Evolutionary conservation across 1,284 basidiomycete genomes (phyloP), one percentile per base, ranked within the genome.

Genomic region (Microbotryum intermedium): DNA sequence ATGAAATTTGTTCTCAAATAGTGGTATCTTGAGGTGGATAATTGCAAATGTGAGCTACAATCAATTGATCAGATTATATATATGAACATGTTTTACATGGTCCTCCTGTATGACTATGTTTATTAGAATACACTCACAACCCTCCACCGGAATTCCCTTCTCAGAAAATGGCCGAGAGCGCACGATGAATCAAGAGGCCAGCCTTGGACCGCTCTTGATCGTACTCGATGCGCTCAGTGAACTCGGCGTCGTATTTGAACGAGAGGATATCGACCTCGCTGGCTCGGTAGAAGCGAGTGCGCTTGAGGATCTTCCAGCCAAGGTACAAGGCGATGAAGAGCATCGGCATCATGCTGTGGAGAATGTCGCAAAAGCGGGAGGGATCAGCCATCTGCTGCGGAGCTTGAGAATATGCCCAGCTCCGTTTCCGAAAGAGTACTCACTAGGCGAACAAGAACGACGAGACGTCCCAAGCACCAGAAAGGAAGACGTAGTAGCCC

Each of bases 261-360:
- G 47, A 46, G 34, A 50, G 45, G 23, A 67, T 44, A 48, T 64
- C 61, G 49, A 60, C 57, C 45, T 59, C 55, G 8, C 11, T 25
- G 2, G 60, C 45, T 18, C 57, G 49, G 20, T 51, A 53, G 48
- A 60, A 59, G 44, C 48, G 58, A 3, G 68, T 58, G 21, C 65
- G 58, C 55, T 68, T 66, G 42, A 67, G 30, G 44, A 65, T 10
- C 59, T 73, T 73, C 56, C 69, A 69, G 23, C 62, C 67, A 56
- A 74, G 47, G 48, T 64, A 61, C 50, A 74, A 69, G 50, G 63
- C 70, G 20, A 64, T 44, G 47, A 73, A 72, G 58, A 74, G 68
- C 59, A 72, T 13, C 13, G 25, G 25, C 51, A 42, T 34, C n/a
- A 52, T 23, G 53, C 43, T 25, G 53, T n/a, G 51, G 13, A 16